Conservation (phyloP, 2,329 filamentous ascomycete species). For the Blastomyces parvus region DNA sequence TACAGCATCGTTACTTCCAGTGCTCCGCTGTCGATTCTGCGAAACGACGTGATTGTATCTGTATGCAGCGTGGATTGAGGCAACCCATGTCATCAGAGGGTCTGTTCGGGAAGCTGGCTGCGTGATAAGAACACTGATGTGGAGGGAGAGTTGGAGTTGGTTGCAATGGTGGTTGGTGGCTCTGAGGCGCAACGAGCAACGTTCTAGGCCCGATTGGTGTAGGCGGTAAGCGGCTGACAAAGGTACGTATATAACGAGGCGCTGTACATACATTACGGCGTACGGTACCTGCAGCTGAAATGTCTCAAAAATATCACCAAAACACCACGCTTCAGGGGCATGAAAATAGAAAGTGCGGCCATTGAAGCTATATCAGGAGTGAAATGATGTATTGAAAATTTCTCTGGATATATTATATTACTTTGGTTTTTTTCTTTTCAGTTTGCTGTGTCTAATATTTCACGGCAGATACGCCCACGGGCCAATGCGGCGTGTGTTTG, state of each 20-base stretch:
- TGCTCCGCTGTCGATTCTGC: background rate
- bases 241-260: no score
- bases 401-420: background rate
- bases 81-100: background rate
- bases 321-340: background rate
- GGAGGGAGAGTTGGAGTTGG: background rate
- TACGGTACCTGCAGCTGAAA: slow-evolving; percentile 1
- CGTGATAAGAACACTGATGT: background rate
- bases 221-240: background rate
- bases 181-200: background rate
- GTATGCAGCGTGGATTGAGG: background rate
- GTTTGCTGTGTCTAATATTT: no score
- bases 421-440: background rate
- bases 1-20: background rate
- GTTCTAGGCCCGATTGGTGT: background rate
- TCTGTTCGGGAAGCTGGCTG: background rate
- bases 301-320: background rate
- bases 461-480: no score
- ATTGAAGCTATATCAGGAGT: background rate
- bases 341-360: background rate
- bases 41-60: background rate
- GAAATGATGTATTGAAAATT: background rate
- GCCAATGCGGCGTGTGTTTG: background rate
- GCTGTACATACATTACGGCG: no score
- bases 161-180: background rate